Percentiles rank a stretch among this genome's conserved stretches.
Evolutionary conservation across 2,329 filamentous ascomycete genomes (phyloP).

Genomic region (Pseudogymnoascus destructans): DNA sequence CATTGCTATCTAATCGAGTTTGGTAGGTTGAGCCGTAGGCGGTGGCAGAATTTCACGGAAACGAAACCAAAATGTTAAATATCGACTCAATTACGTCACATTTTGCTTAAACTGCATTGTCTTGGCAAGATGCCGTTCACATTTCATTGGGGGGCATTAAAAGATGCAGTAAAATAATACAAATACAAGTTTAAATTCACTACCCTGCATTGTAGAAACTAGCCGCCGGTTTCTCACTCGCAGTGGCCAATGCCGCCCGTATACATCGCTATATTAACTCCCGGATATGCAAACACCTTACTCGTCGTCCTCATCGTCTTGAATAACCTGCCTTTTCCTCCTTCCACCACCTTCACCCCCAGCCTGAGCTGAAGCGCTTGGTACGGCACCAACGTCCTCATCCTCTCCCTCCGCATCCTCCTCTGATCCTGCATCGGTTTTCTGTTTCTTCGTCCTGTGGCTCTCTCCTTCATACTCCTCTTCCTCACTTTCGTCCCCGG

Average conservation of each 20-base stretch:
- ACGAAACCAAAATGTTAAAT: not conserved
- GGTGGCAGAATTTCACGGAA: conserved; percentile 1
- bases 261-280: conserved; percentile 5
- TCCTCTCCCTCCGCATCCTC: conserved; percentile 39
- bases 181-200: conserved; percentile 1
- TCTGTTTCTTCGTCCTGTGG: conserved; percentile 25
- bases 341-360: conserved; percentile 29
- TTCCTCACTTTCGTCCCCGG: conserved; percentile 40
- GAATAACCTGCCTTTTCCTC: conserved; percentile 43
- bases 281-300: not conserved
- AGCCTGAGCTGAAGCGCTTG: conserved; percentile 27
- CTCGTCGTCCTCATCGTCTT: conserved; percentile 45
- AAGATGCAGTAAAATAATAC: not conserved
- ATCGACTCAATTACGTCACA: not conserved
- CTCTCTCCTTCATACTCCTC: conserved; percentile 23
- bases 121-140: not conserved
- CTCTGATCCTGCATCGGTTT: conserved; percentile 31
- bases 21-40: conserved; percentile 1
- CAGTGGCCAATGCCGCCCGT: not conserved
- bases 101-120: not conserved
- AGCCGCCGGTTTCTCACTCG: not conserved
- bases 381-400: conserved; percentile 39
- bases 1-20: conserved; percentile 3
- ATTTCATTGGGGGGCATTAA: not conserved
- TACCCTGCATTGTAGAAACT: not conserved